phyloP scores from a whole-genome alignment of 1,284 basidiomycete genomes.

The Ceratobasidium sp. region DNA sequence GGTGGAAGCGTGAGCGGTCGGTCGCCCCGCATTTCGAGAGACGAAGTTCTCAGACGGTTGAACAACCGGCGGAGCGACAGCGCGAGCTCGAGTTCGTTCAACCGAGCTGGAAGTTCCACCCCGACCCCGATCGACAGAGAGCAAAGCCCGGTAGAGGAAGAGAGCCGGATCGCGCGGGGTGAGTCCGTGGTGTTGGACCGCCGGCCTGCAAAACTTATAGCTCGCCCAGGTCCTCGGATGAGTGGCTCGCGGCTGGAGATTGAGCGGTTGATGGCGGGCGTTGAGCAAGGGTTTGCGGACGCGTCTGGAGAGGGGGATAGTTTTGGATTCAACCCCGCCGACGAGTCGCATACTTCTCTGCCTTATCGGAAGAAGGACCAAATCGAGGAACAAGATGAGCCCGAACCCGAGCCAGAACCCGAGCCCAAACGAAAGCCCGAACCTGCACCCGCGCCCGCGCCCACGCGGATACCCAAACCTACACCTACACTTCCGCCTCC shows the following conservation, averaged over 20 bases:
- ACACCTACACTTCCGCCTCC: neutral
- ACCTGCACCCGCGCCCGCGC: conserved; percentile 34
- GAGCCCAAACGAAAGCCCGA: conserved; percentile 24
- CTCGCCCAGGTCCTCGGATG: conserved; percentile 39
- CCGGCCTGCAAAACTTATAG: neutral
- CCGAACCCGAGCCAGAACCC: conserved; percentile 21
- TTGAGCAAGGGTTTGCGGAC: conserved; percentile 50
- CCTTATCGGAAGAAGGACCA: conserved; percentile 10
- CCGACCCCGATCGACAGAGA: conserved; percentile 28
- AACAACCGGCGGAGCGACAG: conserved; percentile 24
- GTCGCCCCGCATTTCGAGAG: conserved; percentile 42
- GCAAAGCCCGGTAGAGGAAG: conserved; percentile 34
- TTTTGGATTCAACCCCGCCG: conserved; percentile 30
- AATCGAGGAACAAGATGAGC: conserved; percentile 22
- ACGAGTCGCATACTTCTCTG: conserved; percentile 34
- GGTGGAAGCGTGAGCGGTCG: conserved; percentile 42
- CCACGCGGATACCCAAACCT: conserved; percentile 22
- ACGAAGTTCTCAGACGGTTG: conserved; percentile 40
- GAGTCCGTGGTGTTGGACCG: conserved; percentile 5
- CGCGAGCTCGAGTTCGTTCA: conserved; percentile 7
- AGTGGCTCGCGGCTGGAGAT: conserved; percentile 55
- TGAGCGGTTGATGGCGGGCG: conserved; percentile 69
- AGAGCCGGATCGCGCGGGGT: conserved; percentile 3
- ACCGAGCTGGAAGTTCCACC: conserved; percentile 14
- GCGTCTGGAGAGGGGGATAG: conserved; percentile 39